Conservation (phyloP, 1,284 basidiomycete genomes). For the Trametes versicolor region DNA sequence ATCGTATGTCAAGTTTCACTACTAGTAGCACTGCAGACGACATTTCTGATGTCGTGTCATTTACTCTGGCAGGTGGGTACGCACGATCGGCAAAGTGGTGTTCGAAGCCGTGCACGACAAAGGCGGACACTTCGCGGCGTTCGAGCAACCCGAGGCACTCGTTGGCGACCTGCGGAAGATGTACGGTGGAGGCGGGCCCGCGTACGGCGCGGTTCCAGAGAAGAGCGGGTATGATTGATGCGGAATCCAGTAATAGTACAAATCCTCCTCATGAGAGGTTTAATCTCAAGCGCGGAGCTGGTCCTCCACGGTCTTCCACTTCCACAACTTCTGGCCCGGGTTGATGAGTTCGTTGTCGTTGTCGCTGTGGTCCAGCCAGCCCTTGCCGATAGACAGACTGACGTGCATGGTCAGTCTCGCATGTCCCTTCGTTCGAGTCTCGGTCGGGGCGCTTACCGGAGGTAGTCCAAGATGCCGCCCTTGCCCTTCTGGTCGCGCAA, state of each 20-base stretch:
- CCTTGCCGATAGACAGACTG: slow-evolving; percentile 41
- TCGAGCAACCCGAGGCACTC: slow-evolving; percentile 34
- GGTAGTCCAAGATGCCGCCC: slow-evolving; percentile 22
- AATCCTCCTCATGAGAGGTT: no score
- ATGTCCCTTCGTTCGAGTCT: background rate
- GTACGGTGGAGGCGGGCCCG: slow-evolving; percentile 35
- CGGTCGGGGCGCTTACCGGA: slow-evolving; percentile 16
- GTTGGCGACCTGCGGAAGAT: slow-evolving; percentile 41
- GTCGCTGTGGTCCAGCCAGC: slow-evolving; percentile 38
- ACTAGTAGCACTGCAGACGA: background rate
- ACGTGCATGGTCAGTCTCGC: background rate
- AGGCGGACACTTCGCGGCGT: background rate
- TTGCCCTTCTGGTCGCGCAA: slow-evolving; percentile 22
- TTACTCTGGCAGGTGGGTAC: slow-evolving; percentile 31
- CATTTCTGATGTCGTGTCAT: background rate
- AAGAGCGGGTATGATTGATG: slow-evolving; percentile 24
- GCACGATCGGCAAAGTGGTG: slow-evolving; percentile 38
- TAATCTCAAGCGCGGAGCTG: slow-evolving; percentile 19
- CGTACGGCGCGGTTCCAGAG: slow-evolving; percentile 25
- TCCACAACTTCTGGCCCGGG: slow-evolving; percentile 41
- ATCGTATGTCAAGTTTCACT: slow-evolving; percentile 33
- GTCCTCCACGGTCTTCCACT: slow-evolving; percentile 43
- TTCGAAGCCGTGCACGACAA: slow-evolving; percentile 28
- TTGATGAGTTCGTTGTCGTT: slow-evolving; percentile 45
- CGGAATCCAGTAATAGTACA: no score